These are phyloP conservation scores for Brettanomyces nanus DNA, from an alignment of 805 yeast species.

Conservation along the genomic window DNA sequence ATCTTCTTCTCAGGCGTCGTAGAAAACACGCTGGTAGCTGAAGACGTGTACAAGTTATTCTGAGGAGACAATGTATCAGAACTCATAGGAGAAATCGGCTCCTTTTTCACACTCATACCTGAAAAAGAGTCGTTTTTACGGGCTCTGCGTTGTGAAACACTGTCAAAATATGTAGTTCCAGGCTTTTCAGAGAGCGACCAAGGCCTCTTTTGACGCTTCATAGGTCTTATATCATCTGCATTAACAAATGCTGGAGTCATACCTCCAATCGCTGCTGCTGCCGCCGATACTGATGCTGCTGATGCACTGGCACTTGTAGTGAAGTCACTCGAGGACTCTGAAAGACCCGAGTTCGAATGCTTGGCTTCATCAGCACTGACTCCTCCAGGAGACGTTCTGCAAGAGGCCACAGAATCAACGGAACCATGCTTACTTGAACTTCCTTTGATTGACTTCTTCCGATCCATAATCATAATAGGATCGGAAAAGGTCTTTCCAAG, in stretches of 20 bases:
- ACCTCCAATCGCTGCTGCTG: too few species aligned
- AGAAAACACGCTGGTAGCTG: slow-evolving; percentile 24
- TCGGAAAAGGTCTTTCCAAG: slow-evolving; percentile 66
- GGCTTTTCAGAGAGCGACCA: slow-evolving; percentile 21
- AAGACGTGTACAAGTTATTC: slow-evolving; percentile 20
- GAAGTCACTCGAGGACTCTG: slow-evolving; percentile 13
- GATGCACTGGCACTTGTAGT: slow-evolving; percentile 7
- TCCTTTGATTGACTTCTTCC: slow-evolving; percentile 58
- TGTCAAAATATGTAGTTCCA: slow-evolving; percentile 17
- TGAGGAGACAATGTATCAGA: slow-evolving; percentile 27
- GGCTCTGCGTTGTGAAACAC: slow-evolving; percentile 17
- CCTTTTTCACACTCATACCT: slow-evolving; percentile 18
- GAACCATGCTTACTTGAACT: slow-evolving; percentile 4
- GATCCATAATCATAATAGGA: slow-evolving; percentile 87
- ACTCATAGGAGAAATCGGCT: slow-evolving; percentile 23
- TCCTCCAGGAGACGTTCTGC: not conserved
- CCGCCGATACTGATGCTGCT: not conserved
- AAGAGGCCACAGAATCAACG: not conserved
- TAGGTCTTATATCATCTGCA: slow-evolving; percentile 7
- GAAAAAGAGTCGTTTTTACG: slow-evolving; percentile 1
- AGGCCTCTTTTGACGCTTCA: slow-evolving; percentile 26
- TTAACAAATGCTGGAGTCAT: not conserved
- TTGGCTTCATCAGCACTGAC: not conserved
- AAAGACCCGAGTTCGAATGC: not conserved
- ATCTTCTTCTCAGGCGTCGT: slow-evolving; percentile 25